Conservation (phyloP, 257 asterid species). For the Solanum virginianum region DNA sequence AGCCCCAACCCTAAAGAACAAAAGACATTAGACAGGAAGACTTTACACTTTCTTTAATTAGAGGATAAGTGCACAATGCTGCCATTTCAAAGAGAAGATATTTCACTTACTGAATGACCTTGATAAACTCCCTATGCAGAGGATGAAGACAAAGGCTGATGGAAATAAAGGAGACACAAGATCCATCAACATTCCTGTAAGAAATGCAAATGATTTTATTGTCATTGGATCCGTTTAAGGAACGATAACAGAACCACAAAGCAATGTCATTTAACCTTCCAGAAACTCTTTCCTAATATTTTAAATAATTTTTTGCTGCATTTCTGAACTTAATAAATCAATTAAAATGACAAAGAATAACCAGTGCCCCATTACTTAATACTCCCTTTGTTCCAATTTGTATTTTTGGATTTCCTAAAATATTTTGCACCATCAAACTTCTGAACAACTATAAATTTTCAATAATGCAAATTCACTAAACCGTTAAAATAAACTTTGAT, state of each 20-base stretch:
- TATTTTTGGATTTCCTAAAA: not conserved
- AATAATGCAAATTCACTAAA: not conserved
- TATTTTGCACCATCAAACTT: not conserved
- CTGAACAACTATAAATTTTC: not conserved
- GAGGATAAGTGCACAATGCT: not conserved
- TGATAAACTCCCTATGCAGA: slow-evolving; percentile 94
- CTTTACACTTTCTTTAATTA: not conserved
- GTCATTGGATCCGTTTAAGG: not conserved
- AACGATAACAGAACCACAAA: not conserved
- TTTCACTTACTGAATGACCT: slow-evolving; percentile 87
- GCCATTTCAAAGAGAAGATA: not conserved
- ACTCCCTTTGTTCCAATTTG: not conserved
- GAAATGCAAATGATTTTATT: not conserved
- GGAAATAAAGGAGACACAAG: slow-evolving; percentile 91
- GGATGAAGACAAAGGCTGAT: slow-evolving; percentile 68
- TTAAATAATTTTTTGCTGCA: not conserved
- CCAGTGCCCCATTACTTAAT: not conserved
- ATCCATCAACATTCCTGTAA: slow-evolving; percentile 98
- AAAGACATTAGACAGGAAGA: not conserved
- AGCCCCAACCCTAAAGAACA: not conserved
- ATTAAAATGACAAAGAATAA: not conserved
- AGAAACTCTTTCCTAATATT: not conserved
- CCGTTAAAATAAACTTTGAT: not conserved
- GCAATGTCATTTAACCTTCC: not conserved
- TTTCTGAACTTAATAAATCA: not conserved